Evolutionary conservation across 2,329 filamentous ascomycete species (phyloP), one percentile per base, ranked within the genome.

Genomic region (Lomentospora prolificans): DNA sequence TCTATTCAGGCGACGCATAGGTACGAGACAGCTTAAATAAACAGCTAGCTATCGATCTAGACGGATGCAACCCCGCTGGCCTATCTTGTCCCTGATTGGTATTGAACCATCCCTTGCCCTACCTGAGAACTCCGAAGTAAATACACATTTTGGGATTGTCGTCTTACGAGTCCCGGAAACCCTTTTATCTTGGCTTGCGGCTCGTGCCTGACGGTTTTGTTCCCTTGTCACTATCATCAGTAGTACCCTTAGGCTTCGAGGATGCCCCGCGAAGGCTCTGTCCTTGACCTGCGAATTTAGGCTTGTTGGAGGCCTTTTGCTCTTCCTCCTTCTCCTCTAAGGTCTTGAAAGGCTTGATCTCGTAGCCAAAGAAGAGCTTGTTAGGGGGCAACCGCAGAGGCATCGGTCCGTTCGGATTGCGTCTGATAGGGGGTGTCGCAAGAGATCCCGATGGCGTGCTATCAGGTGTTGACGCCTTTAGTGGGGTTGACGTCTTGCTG

Each of bases 301-400:
- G 86, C 60, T 83, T 81, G 58, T 78, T 77, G 3, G 80, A 77
- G 59, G 83, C 78, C 57, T 80, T 80, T 36, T 82, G 79, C 58
- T 86, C 83, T 58, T 84, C 77, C 53, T 83, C 81, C 66, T 83
- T 84, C 57, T 89, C 83, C 33, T 82, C 86, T 57, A 86, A 83
- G 7, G 88, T 89, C 74, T 90, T 91, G 44, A 95, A 77, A 0
- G 92, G 92, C 69, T 87, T 95, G 66, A 96, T 80, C 65, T 95
- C 87, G 65, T 97, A 99, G 3, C 94, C 94, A 60, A 99, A 95
- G 76, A 99, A 99, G 3, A 99, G 77, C 71, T 96, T 95, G 64
- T 94, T 94, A 0, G 88, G 86, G 0, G 89, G 81, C 53, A 99
- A 69, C 27, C 94, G 81, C 6, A 99, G 78, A 90, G 0, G 90